Evolutionary conservation across 352 stramenopile genomes (phyloP).

Genomic region (Thraustotheca clavata): DNA sequence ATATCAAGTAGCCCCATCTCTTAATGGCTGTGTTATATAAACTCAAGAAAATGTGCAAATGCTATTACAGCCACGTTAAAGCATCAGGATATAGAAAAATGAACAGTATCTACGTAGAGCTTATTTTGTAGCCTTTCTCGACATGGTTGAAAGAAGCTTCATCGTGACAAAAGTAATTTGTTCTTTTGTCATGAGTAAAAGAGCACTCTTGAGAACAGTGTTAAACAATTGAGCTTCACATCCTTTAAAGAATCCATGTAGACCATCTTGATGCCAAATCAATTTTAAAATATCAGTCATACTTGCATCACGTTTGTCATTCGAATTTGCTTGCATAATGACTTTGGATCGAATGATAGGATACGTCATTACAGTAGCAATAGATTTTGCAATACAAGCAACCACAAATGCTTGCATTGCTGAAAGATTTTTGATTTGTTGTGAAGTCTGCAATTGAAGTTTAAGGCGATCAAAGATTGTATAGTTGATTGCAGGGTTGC

Average conservation of each 20-base stretch:
- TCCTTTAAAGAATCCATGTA: slow-evolving; percentile 57
- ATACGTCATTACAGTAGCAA: slow-evolving; percentile 83
- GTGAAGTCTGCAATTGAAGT: slow-evolving; percentile 41
- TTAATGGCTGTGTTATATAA: too few relatives aligned
- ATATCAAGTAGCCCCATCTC: too few relatives aligned
- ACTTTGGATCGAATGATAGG: slow-evolving; percentile 84
- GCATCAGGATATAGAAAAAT: too few relatives aligned
- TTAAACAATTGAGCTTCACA: slow-evolving; percentile 75
- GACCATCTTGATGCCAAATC: slow-evolving; percentile 54
- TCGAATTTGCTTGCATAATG: slow-evolving; percentile 76
- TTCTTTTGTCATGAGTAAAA: slow-evolving; percentile 80
- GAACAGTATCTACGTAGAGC: too few relatives aligned
- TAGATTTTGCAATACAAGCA: slow-evolving; percentile 68
- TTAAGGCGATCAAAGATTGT: slow-evolving; percentile 85
- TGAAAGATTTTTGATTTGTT: slow-evolving; percentile 25
- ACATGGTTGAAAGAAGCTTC: slow-evolving; percentile 35
- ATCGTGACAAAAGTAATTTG: slow-evolving; percentile 73
- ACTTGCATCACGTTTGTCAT: slow-evolving; percentile 35
- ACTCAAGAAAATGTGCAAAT: too few relatives aligned
- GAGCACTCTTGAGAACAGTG: slow-evolving; percentile 72
- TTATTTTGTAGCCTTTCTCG: background rate
- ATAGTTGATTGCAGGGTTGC: slow-evolving; percentile 86
- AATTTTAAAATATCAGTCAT: slow-evolving; percentile 61
- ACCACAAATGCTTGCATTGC: slow-evolving; percentile 72
- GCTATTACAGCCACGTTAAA: too few relatives aligned